These are phyloP conservation scores for Verticillium nonalfalfae DNA, from an alignment of 2,329 filamentous ascomycete genomes.

Conservation along the genomic window DNA sequence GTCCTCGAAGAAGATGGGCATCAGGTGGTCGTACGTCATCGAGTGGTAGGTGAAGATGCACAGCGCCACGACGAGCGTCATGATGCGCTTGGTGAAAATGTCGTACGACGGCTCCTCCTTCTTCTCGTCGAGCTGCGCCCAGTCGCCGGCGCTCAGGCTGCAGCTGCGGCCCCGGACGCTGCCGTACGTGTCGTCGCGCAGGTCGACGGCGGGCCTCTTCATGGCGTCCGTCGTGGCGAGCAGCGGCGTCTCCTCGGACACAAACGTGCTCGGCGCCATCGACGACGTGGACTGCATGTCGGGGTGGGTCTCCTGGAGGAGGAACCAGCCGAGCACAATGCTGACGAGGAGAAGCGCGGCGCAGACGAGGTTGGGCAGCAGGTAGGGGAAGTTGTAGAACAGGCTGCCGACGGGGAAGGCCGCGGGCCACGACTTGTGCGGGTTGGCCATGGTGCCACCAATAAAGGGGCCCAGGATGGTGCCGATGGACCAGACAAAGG, in stretches of 20 bases:
- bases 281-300: conserved; percentile 19
- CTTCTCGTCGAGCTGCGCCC: conserved; percentile 20
- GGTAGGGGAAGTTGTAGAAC: conserved; percentile 76
- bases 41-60: conserved; percentile 92
- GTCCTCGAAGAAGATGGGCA: conserved; percentile 91
- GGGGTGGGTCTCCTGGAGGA: conserved; percentile 85
- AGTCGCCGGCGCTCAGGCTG: conserved; percentile 36
- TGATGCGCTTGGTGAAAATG: conserved; percentile 55
- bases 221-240: conserved; percentile 69
- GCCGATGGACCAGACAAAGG: conserved; percentile 87
- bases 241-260: conserved; percentile 65
- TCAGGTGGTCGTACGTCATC: conserved; percentile 88
- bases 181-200: conserved; percentile 74
- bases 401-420: conserved; percentile 61
- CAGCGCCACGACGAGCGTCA: conserved; percentile 73
- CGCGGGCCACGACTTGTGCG: conserved; percentile 65
- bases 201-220: conserved; percentile 65
- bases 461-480: conserved; percentile 86
- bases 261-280: conserved; percentile 34
- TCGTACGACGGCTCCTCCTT: conserved; percentile 24
- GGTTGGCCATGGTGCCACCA: conserved; percentile 79
- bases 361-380: conserved; percentile 85
- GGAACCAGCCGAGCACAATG: conserved; percentile 71
- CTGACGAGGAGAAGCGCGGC: conserved; percentile 69
- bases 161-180: conserved; percentile 50